phyloP scores from a whole-genome alignment of 1,284 basidiomycete species.

The Sparassis latifolia region DNA sequence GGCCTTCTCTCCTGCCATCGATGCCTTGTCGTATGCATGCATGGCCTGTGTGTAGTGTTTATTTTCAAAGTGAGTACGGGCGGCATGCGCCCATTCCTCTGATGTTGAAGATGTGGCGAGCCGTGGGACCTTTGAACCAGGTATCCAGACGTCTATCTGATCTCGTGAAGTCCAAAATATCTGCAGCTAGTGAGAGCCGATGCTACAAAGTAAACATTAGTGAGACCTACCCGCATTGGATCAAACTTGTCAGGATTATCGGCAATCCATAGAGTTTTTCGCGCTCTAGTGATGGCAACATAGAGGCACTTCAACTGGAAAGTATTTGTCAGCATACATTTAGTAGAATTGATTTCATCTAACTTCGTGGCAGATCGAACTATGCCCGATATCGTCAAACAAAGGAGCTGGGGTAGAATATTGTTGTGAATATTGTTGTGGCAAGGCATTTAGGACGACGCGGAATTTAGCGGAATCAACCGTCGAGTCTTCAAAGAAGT shows the following conservation, averaged over 20 bases:
- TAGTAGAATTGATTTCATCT: slow-evolving; percentile 1
- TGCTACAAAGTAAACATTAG: no score
- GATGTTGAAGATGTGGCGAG: slow-evolving; percentile 41
- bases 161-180: slow-evolving; percentile 39
- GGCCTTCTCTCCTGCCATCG: slow-evolving; percentile 32
- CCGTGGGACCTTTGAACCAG: slow-evolving; percentile 37
- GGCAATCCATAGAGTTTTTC: slow-evolving; percentile 61
- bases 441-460: slow-evolving; percentile 43
- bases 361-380: slow-evolving; percentile 56
- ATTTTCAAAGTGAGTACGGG: slow-evolving; percentile 45
- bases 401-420: slow-evolving; percentile 30
- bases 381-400: slow-evolving; percentile 49
- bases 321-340: neutral
- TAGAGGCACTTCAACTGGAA: slow-evolving; percentile 60
- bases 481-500: slow-evolving; percentile 64
- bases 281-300: slow-evolving; percentile 63
- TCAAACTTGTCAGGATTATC: slow-evolving; percentile 52
- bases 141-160: slow-evolving; percentile 37
- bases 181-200: slow-evolving; percentile 22
- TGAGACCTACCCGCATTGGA: slow-evolving; percentile 46
- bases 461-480: slow-evolving; percentile 50
- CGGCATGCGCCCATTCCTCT: slow-evolving; percentile 53
- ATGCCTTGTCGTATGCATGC: slow-evolving; percentile 55
- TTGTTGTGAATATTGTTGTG: slow-evolving; percentile 12
- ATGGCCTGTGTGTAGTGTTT: slow-evolving; percentile 53